Percentiles rank a stretch among this genome's conserved stretches.
phyloP scores from a whole-genome alignment of 1,284 basidiomycete species.

The Cystobasidium sp. region DNA sequence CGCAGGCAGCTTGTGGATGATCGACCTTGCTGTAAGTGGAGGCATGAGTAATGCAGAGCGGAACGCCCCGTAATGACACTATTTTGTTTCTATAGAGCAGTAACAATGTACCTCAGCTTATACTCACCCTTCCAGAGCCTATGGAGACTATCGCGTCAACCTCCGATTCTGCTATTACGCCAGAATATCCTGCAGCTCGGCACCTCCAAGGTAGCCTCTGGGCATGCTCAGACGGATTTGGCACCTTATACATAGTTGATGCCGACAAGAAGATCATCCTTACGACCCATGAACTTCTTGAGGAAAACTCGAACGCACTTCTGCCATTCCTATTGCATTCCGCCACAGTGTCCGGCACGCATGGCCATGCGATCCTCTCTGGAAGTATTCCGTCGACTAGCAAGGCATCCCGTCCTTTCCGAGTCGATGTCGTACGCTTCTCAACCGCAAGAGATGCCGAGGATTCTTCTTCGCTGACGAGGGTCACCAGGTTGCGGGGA shows the following conservation, averaged over 20 bases:
- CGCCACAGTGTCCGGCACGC: constrained; percentile 42
- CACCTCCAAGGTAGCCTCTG: constrained; percentile 64
- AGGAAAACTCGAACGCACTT: constrained; percentile 58
- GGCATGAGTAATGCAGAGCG: not conserved
- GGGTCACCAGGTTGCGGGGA: constrained; percentile 10
- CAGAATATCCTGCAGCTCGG: constrained; percentile 76
- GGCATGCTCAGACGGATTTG: constrained; percentile 73
- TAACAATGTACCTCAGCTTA: not conserved
- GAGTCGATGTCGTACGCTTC: constrained; percentile 51
- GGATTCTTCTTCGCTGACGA: not conserved
- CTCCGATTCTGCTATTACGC: constrained; percentile 58
- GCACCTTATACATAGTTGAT: constrained; percentile 66
- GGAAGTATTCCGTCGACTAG: not conserved
- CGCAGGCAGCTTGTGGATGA: constrained; percentile 36
- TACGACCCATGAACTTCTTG: constrained; percentile 62
- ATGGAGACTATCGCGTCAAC: constrained; percentile 65
- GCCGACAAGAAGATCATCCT: constrained; percentile 64
- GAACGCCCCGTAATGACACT: not conserved
- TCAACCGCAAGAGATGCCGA: not conserved
- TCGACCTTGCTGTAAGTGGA: constrained; percentile 26
- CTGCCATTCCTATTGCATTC: constrained; percentile 63
- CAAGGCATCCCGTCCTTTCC: constrained; percentile 42
- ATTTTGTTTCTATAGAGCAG: not conserved
- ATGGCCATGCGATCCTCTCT: constrained; percentile 44
- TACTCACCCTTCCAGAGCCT: constrained; percentile 14